Conservation (phyloP, 106 monocot genomes). For the Acanthochlamys bracteata region DNA sequence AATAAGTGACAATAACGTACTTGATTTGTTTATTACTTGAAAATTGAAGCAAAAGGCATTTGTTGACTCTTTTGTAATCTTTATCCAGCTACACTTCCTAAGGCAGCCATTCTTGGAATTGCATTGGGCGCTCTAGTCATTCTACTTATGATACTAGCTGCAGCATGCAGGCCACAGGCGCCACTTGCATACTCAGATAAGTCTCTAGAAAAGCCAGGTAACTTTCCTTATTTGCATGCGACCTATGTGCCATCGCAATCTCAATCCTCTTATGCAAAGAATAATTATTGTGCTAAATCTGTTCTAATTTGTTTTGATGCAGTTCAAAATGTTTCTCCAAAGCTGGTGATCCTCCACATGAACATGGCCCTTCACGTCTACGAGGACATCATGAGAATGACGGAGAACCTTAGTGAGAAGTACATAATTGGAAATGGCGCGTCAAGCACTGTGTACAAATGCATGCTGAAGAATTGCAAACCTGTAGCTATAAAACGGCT, state of each 20-base stretch:
- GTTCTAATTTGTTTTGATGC: conserved; percentile 6
- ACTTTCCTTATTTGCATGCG: no score
- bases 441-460: conserved; percentile 95
- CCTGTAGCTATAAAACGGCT: conserved; percentile 89
- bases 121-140: conserved; percentile 63
- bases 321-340: conserved; percentile 56
- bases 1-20: no score
- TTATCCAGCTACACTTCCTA: conserved; percentile 42
- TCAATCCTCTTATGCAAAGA: no score
- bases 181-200: conserved; percentile 40
- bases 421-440: conserved; percentile 95
- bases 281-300: conserved; percentile 1
- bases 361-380: conserved; percentile 98
- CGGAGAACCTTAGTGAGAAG: conserved; percentile 87
- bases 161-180: conserved; percentile 58
- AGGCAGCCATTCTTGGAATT: conserved; percentile 85
- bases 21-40: no score
- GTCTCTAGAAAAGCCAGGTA: conserved; percentile 66
- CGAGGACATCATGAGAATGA: conserved; percentile 99
- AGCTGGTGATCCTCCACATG: conserved; percentile 92
- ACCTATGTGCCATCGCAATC: no score
- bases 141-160: conserved; percentile 65
- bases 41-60: no score
- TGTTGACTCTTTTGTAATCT: neutral
- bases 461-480: conserved; percentile 87